Conservation (phyloP, 768 basidiomycete species). For the Fomitopsis pulvina region DNA sequence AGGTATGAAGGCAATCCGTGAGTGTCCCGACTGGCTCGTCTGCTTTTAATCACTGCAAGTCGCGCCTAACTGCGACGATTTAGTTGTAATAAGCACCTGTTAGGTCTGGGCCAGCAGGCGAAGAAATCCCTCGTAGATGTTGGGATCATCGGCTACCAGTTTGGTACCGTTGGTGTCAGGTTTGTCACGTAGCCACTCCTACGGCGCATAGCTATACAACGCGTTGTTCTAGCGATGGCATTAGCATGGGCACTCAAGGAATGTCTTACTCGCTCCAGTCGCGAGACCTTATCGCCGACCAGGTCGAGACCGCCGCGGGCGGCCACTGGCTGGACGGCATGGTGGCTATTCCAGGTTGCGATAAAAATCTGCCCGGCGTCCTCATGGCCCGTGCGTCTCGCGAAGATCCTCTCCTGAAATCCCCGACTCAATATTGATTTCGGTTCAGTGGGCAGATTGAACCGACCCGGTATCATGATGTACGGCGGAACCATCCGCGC, state of each 20-base stretch:
- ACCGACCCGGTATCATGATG: slow-evolving; percentile 95
- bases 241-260: slow-evolving; percentile 93
- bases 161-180: slow-evolving; percentile 88
- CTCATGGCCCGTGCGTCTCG: slow-evolving; percentile 81
- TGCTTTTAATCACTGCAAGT: background rate
- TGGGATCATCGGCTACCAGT: slow-evolving; percentile 90
- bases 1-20: slow-evolving; percentile 99
- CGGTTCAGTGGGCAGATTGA: slow-evolving; percentile 77
- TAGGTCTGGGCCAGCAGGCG: slow-evolving; percentile 81
- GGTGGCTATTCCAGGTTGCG: slow-evolving; percentile 95
- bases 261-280: slow-evolving; percentile 98
- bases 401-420: background rate
- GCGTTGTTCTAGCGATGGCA: slow-evolving; percentile 67
- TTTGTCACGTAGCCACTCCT: background rate
- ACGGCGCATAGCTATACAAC: background rate
- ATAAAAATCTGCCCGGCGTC: slow-evolving; percentile 99
- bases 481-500: slow-evolving; percentile 95
- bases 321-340: slow-evolving; percentile 98
- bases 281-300: slow-evolving; percentile 95
- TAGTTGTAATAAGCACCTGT: slow-evolving; percentile 93
- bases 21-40: slow-evolving; percentile 35
- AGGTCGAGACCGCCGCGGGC: slow-evolving; percentile 91
- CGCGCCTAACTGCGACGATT: background rate
- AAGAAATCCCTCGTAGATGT: slow-evolving; percentile 70
- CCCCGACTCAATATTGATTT: background rate